Percentiles rank a stretch among this genome's conserved stretches.
Conservation (phyloP, 2,329 filamentous ascomycete genomes). For the Colletotrichum sp. region DNA sequence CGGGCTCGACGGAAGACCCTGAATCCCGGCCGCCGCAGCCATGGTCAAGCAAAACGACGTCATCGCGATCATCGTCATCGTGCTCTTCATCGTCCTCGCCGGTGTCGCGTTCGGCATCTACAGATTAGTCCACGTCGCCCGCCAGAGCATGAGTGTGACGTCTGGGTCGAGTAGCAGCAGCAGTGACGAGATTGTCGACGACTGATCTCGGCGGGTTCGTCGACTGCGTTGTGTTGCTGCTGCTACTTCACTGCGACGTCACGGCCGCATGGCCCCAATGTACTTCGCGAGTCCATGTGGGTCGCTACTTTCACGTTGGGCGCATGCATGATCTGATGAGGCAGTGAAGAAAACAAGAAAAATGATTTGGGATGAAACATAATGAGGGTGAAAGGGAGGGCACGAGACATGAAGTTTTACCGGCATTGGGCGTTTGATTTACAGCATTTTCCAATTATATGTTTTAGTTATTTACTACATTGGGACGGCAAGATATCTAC, state of each 20-base stretch:
- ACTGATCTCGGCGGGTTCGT: constrained; percentile 1
- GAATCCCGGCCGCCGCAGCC: constrained; percentile 32
- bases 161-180: constrained; percentile 34
- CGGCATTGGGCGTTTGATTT: background rate
- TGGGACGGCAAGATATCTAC: constrained; percentile 1
- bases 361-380: background rate
- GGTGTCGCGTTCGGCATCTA: constrained; percentile 69
- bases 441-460: background rate
- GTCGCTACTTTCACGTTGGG: background rate
- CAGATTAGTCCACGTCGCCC: constrained; percentile 60
- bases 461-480: background rate
- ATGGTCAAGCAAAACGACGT: constrained; percentile 71
- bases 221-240: background rate
- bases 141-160: constrained; percentile 46
- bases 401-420: constrained; percentile 11
- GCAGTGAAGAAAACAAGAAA: background rate
- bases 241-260: background rate
- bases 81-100: constrained; percentile 68
- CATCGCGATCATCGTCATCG: constrained; percentile 72
- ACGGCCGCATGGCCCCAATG: background rate
- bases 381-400: constrained; percentile 1
- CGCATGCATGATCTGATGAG: background rate
- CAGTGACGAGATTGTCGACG: constrained; percentile 29
- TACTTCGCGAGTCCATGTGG: background rate
- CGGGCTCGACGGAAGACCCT: background rate